These are phyloP conservation scores for Globisporangium spinosum DNA, from an alignment of 352 stramenopile genomes.

Conservation along the genomic window DNA sequence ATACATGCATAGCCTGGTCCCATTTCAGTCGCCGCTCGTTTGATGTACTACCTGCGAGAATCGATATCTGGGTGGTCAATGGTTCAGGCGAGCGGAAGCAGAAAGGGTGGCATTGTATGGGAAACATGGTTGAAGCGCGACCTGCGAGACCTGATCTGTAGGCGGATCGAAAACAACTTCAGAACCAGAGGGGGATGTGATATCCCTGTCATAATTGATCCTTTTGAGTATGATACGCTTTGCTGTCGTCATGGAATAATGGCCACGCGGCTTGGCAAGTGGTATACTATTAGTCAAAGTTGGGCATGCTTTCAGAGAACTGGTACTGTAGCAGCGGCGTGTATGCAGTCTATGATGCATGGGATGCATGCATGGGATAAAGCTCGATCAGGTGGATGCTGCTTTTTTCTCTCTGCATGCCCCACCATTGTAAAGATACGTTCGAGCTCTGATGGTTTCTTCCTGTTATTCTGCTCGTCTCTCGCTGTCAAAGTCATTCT, in stretches of 20 bases:
- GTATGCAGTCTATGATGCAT: neutral
- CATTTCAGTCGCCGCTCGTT: neutral
- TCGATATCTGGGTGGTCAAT: neutral
- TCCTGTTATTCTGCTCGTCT: neutral
- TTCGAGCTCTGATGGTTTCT: neutral
- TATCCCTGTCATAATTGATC: neutral
- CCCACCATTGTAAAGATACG: neutral
- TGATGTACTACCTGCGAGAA: neutral
- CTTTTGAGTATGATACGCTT: neutral
- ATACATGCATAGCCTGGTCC: neutral
- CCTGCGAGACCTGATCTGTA: neutral
- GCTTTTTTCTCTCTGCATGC: neutral
- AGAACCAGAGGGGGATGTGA: neutral
- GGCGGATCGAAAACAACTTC: neutral
- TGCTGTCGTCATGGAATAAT: neutral
- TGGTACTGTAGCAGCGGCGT: no score
- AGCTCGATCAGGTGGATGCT: neutral
- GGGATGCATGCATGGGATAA: neutral
- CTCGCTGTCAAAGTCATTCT: no score
- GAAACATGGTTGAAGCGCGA: neutral
- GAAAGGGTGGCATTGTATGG: neutral
- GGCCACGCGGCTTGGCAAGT: no score
- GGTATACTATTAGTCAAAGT: no score
- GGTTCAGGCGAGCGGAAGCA: neutral
- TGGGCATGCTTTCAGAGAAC: no score